A percentile compares a stretch with the other conserved stretches of the same genome.
Conservation (phyloP, 2,329 filamentous ascomycete species). For the Trichoderma polysporum region DNA sequence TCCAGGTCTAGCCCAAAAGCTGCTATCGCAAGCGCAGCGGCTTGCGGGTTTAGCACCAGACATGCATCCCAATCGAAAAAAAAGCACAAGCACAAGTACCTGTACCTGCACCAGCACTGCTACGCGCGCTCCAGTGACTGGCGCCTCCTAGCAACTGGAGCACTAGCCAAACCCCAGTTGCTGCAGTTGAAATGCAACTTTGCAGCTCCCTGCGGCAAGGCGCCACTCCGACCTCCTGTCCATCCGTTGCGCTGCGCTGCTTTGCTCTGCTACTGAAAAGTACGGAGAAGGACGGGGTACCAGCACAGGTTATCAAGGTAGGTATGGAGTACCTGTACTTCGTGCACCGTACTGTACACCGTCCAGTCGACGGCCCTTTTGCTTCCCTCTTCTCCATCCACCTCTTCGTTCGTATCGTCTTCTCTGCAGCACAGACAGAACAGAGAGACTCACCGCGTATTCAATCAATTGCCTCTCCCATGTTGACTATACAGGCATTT, state of each 20-base stretch:
- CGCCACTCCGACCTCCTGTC: conserved; percentile 13
- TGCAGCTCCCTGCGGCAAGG: conserved; percentile 8
- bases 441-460: neutral
- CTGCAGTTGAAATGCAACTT: conserved; percentile 3
- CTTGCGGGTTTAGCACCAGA: neutral
- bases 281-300: neutral
- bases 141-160: neutral
- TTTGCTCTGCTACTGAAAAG: neutral
- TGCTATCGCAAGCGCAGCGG: neutral
- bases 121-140: neutral
- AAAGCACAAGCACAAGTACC: neutral
- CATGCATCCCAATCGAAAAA: too few relatives aligned
- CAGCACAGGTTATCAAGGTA: too few relatives aligned
- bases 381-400: neutral
- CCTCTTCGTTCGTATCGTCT: neutral
- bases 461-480: neutral
- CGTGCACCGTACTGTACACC: too few relatives aligned
- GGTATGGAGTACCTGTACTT: too few relatives aligned
- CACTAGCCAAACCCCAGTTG: conserved; percentile 3
- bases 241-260: too few relatives aligned
- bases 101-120: neutral
- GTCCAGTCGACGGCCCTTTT: too few relatives aligned
- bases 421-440: neutral
- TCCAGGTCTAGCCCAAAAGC: too few relatives aligned
- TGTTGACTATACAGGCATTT: neutral